Conservation (phyloP, 495 filamentous ascomycete genomes). For the Hypomontagnella submonticulosa region DNA sequence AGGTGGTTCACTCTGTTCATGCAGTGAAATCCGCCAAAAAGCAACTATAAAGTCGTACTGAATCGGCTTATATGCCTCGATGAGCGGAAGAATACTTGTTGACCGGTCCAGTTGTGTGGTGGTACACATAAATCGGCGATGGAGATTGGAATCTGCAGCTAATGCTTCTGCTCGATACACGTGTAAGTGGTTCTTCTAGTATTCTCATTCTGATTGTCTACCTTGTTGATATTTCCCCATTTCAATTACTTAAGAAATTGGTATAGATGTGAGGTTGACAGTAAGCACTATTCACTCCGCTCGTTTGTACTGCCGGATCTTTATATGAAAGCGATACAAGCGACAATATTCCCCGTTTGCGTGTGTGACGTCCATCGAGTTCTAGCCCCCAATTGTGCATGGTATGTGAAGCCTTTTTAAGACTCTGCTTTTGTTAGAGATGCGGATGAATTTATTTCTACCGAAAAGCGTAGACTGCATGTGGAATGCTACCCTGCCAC, state of each 20-base stretch:
- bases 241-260: no score
- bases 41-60: no score
- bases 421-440: background rate
- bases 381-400: background rate
- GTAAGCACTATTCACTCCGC: no score
- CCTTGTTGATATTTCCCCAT: no score
- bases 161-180: background rate
- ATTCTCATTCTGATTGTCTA: background rate
- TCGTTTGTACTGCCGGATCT: slow-evolving; percentile 5
- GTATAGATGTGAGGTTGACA: background rate
- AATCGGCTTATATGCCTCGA: background rate
- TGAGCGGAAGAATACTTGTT: background rate
- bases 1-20: no score
- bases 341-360: slow-evolving; percentile 1
- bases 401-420: slow-evolving; percentile 5
- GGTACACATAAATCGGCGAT: slow-evolving; percentile 10
- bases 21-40: no score
- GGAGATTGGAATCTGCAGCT: slow-evolving; percentile 12
- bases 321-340: slow-evolving; percentile 17
- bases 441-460: no score
- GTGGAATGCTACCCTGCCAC: slow-evolving; percentile 34
- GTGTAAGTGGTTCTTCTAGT: no score
- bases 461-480: background rate
- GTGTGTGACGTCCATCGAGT: background rate
- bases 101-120: slow-evolving; percentile 2